Conservation (phyloP, 2,329 filamentous ascomycete genomes). For the Fusarium sterilihyphosum region DNA sequence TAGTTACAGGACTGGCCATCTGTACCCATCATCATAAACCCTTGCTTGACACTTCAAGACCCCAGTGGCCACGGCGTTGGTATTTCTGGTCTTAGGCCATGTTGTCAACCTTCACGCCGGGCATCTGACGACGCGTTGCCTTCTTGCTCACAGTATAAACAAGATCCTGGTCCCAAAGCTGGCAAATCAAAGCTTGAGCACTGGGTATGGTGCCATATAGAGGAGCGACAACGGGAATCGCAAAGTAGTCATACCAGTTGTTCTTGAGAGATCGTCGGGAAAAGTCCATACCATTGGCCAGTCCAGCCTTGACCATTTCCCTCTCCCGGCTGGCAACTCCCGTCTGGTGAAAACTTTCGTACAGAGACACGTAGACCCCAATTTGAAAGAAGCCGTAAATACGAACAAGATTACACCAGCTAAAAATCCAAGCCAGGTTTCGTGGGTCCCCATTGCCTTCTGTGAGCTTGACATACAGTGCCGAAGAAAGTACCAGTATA, state of each 20-base stretch:
- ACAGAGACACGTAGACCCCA: conserved; percentile 71
- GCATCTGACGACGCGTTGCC: conserved; percentile 62
- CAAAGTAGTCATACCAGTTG: conserved; percentile 70
- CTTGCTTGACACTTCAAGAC: neutral
- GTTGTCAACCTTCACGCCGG: conserved; percentile 54
- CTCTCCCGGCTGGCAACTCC: conserved; percentile 68
- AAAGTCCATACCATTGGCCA: conserved; percentile 73
- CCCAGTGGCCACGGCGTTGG: neutral
- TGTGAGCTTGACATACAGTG: conserved; percentile 66
- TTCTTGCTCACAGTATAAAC: conserved; percentile 80
- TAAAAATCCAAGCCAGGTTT: conserved; percentile 67
- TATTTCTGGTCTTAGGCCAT: conserved; percentile 52
- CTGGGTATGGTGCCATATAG: conserved; percentile 75
- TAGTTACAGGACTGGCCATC: neutral
- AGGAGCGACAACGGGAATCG: conserved; percentile 74
- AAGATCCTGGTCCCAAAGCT: conserved; percentile 75
- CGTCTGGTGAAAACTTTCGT: conserved; percentile 73
- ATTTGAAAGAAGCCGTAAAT: conserved; percentile 70
- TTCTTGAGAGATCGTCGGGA: conserved; percentile 65
- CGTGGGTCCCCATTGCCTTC: conserved; percentile 62
- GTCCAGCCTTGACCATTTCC: conserved; percentile 73
- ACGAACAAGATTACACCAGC: conserved; percentile 67
- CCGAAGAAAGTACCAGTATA: conserved; percentile 70
- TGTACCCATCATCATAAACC: neutral
- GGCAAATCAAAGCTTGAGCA: conserved; percentile 72